Conservation (phyloP, 805 yeast species). For the Candida nitratophila region DNA sequence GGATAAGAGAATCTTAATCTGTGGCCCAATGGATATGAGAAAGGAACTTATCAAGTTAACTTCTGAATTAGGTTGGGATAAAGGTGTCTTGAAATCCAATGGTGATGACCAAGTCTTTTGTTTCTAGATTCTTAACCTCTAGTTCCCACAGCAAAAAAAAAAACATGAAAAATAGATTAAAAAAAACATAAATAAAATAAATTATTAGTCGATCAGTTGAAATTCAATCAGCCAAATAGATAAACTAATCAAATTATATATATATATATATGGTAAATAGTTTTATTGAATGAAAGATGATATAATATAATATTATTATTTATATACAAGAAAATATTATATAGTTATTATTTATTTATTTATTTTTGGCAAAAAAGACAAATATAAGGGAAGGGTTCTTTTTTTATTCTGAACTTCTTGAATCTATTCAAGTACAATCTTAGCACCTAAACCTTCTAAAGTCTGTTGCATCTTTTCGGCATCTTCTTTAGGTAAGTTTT, state of each 20-base stretch:
- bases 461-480: conserved; percentile 94
- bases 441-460: conserved; percentile 93
- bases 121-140: no score
- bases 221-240: no score
- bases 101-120: conserved; percentile 31
- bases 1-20: conserved; percentile 54
- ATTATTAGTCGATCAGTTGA: no score
- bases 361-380: not conserved
- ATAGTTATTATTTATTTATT: no score
- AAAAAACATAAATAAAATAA: no score
- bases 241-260: no score
- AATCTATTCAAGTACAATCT: conserved; percentile 73
- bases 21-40: conserved; percentile 74
- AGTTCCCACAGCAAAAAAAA: no score
- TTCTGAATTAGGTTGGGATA: conserved; percentile 55
- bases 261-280: not conserved
- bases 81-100: conserved; percentile 22
- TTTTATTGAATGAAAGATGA: not conserved
- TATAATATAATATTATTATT: not conserved
- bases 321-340: not conserved
- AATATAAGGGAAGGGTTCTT: not conserved
- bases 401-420: not conserved
- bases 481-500: conserved; percentile 91
- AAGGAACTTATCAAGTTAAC: conserved; percentile 42
- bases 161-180: no score